phyloP scores from a whole-genome alignment of 2,329 filamentous ascomycete species.

The Pestalotiopsis sp. region DNA sequence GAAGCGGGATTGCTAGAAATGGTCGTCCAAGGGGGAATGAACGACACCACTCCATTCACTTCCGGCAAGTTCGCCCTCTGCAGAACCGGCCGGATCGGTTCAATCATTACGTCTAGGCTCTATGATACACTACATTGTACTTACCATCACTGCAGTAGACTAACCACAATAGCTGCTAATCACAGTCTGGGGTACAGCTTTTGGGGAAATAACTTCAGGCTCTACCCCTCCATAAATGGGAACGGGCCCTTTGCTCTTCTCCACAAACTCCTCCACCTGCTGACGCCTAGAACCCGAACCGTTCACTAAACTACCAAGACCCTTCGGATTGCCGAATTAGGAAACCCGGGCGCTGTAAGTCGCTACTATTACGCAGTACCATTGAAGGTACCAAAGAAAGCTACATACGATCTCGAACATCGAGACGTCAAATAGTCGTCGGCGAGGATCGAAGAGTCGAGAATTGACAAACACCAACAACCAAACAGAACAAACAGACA shows the following conservation, averaged over 20 bases:
- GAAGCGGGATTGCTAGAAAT: neutral
- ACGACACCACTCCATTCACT: neutral
- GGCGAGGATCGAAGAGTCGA: neutral
- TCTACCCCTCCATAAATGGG: slow-evolving; percentile 9
- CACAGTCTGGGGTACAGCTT: slow-evolving; percentile 9
- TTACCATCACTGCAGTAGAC: neutral
- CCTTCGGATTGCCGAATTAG: slow-evolving; percentile 23
- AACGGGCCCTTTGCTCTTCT: neutral
- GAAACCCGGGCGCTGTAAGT: slow-evolving; percentile 18
- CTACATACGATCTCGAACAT: neutral
- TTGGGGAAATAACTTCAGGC: slow-evolving; percentile 8
- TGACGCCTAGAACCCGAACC: slow-evolving; percentile 10
- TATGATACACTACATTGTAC: no score
- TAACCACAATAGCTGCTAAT: neutral
- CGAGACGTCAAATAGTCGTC: neutral
- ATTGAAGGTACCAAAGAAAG: no score
- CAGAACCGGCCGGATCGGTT: neutral
- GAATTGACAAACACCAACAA: neutral
- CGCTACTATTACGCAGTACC: neutral
- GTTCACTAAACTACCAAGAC: neutral
- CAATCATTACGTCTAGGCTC: no score
- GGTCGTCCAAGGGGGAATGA: neutral
- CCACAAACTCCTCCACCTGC: slow-evolving; percentile 9
- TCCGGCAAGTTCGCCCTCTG: neutral
- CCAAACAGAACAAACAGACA: neutral